Evolutionary conservation across 1,284 basidiomycete genomes (phyloP), one percentile per base, ranked within the genome.

Genomic region (Trametes sp.): DNA sequence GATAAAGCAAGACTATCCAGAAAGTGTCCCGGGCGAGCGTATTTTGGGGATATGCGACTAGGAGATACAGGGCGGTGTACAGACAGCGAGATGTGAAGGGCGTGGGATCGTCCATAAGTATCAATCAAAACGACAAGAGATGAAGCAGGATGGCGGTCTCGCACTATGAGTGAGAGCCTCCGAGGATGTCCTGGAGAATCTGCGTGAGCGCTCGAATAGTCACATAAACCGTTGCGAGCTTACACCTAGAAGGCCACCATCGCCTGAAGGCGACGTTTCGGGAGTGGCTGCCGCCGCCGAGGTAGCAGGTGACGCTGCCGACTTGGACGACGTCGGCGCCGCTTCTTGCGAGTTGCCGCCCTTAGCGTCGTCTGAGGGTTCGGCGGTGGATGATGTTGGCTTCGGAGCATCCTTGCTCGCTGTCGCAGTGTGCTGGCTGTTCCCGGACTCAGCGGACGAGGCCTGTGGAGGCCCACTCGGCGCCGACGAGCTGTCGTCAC

Each of bases 1-100:
- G 23, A 14, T 45, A 26, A 45, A 13, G 21, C 14, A n/a, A 41
- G 16, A 41, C 13, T 6, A 24, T 41, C 45, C 45, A 9, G 28
- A 7, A 41, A 57, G 5, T 49, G 35, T 57, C 55, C 35, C 24
- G 19, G 24, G 24, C 19, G 46, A 23, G 21, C 31, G 24, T 24
- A 14, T 57, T 38, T 49, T 33, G 31, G 33, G 10, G 41, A 33
- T 54, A 29, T n/a, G 38, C 23, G 21, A 33, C 55, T 57, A 57
- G 35, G 24, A 33, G 55, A 57, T 57, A 57, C 55, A 57, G 33
- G 23, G n/a, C 46, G 23, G 36, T 41, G 35, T 57, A 41, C 55
- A 57, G 35, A 48, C 23, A 10, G 26, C 24, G 33, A 19, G 10
- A 11, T 6, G 31, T 33, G 38, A 14, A 41, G 3, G 38, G 38